Base-by-base conservation (phyloP, 768 basidiomycete species). In the Phlebiopsis flavidoalba region DNA sequence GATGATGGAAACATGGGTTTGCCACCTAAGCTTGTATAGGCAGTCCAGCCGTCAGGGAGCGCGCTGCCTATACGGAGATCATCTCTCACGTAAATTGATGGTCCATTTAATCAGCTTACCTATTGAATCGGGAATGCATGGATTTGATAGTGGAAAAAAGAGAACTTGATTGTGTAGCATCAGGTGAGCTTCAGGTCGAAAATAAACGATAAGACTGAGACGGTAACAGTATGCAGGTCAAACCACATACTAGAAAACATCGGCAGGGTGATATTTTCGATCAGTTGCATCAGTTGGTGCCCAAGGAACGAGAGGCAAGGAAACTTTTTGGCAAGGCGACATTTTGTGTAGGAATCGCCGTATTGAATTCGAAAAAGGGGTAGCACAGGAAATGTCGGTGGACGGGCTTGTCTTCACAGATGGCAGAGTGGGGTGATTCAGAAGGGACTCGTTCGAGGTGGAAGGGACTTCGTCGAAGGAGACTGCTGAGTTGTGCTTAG, bases 1-100 rank as follows among this genome's bases (percentile, higher is more conserved):
- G 24, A 33, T 56, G 22, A 49, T 47, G 21, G n/a, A 46, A 55
- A 60, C 22, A 55, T 55, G 8, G 48, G 60, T 11, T 60, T 60
- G n/a, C 60, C 60, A n/a, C 56, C 60, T 17, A 54, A 54, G 19
- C 45, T 36, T 51, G 17, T 54, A 31, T 50, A 49, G 4, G 53
- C 26, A 26, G 5, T 33, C 60, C 60, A 60, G 5, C n/a, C 22
- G 10, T 14, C 11, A n/a, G 5, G 43, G 55, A 11, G 37, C 37
- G 19, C 15, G 8, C 46, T 8, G 19, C 21, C 46, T 57, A n/a
- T n/a, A 2, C 17, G 14, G 8, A 8, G 53, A 10, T 5, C 22
- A 54, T 26, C 22, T 17, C 21, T 45, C 40, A 15, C 17, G 43
- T 33, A 57, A 11, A 15, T 6, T 6, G 6, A 2, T 31, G 26